Conservation (phyloP, 768 basidiomycete genomes). For the Saitozyma podzolica region DNA sequence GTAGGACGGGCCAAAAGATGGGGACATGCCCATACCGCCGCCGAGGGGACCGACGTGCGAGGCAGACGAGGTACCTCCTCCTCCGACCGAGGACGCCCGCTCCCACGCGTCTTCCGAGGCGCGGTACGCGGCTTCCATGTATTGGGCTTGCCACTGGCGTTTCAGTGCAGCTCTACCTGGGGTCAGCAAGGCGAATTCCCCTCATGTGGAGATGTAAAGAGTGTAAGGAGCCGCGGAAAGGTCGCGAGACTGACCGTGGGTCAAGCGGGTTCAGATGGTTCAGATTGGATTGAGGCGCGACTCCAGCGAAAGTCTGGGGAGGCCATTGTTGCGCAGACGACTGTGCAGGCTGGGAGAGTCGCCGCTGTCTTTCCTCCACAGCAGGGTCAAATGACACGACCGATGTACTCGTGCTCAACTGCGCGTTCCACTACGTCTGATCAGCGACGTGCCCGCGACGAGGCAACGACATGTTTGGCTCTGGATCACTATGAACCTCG, state of each 20-base stretch:
- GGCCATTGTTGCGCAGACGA: no score
- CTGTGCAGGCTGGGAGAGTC: conserved; percentile 4
- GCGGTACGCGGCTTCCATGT: conserved; percentile 41
- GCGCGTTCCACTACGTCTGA: background rate
- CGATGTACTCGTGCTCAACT: conserved; percentile 7
- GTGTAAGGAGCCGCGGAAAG: no score
- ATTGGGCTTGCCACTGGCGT: conserved; percentile 43
- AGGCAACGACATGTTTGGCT: no score
- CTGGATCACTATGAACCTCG: no score
- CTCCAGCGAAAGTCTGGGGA: no score
- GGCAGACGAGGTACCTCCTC: background rate
- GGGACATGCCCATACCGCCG: conserved; percentile 1
- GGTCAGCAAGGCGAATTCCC: no score
- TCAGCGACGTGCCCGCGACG: background rate
- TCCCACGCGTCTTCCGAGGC: conserved; percentile 48
- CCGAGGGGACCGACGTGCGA: background rate
- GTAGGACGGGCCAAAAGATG: background rate
- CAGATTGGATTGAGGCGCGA: no score
- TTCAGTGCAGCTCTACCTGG: conserved; percentile 32
- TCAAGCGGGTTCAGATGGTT: no score
- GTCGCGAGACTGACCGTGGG: no score
- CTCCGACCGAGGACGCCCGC: conserved; percentile 22
- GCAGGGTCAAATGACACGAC: conserved; percentile 7
- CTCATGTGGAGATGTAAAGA: no score
- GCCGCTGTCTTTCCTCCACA: conserved; percentile 9